Conservation (phyloP, 192 early-diverging fungal genomes). For the Phlyctochytrium planicorne region DNA sequence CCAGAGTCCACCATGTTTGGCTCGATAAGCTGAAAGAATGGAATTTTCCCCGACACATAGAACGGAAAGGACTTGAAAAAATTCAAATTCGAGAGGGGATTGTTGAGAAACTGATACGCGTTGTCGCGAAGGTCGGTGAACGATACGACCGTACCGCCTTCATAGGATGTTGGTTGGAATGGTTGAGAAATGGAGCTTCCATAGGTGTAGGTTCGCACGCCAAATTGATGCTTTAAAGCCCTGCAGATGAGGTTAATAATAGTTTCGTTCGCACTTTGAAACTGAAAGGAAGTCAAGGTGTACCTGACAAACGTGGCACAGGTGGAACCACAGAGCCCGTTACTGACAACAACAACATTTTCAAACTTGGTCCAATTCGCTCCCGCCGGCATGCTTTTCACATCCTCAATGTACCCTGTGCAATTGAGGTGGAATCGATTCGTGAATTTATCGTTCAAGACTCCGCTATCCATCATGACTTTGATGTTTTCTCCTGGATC, state of each 20-base stretch:
- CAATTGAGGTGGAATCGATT: background rate
- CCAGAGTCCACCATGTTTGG: no score
- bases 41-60: background rate
- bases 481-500: no score
- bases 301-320: conserved; percentile 5
- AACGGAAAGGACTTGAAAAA: background rate
- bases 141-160: background rate
- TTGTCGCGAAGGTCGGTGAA: background rate
- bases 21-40: background rate
- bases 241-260: no score
- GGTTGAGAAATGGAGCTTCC: background rate
- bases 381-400: background rate
- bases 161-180: background rate
- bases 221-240: no score
- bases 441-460: background rate
- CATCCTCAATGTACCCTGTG: background rate
- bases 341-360: background rate
- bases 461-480: no score
- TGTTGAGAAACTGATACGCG: background rate
- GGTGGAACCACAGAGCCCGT: conserved; percentile 4
- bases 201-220: background rate
- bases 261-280: no score
- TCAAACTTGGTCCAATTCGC: background rate
- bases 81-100: background rate
- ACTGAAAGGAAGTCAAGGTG: background rate